Percentiles rank a stretch among this genome's conserved stretches.
These are phyloP conservation scores for Candida nanaspora DNA, from an alignment of 805 yeast species.

Conservation along the genomic window DNA sequence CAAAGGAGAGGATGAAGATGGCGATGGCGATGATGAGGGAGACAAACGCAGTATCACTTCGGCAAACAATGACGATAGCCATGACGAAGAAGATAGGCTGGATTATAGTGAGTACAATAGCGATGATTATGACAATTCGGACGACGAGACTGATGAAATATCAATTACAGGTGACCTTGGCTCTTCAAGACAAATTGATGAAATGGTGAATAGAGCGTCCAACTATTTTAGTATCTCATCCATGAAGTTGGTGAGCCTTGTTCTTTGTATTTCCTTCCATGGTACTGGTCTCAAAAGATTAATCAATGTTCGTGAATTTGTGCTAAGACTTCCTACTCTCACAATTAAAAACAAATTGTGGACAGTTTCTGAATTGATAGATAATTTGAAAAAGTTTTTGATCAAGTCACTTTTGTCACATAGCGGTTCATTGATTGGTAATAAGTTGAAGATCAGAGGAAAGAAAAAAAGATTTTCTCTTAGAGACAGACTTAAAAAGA, in stretches of 20 bases:
- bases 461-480: constrained; percentile 7
- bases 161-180: not conserved
- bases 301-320: constrained; percentile 71
- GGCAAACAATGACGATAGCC: constrained; percentile 4
- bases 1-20: constrained; percentile 7
- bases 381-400: constrained; percentile 56
- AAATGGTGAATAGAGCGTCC: constrained; percentile 73
- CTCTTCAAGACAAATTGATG: constrained; percentile 23
- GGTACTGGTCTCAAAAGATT: constrained; percentile 66
- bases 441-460: constrained; percentile 40
- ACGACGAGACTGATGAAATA: constrained; percentile 4
- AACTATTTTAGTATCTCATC: constrained; percentile 61
- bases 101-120: no score
- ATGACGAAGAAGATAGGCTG: constrained; percentile 1
- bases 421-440: constrained; percentile 73
- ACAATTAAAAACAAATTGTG: constrained; percentile 56
- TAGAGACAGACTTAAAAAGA: not conserved
- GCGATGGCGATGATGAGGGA: constrained; percentile 3
- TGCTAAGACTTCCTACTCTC: constrained; percentile 56
- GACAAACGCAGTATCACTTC: constrained; percentile 1
- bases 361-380: constrained; percentile 62
- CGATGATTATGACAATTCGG: constrained; percentile 5
- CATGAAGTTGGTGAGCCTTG: constrained; percentile 42
- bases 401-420: constrained; percentile 52
- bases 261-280: constrained; percentile 65